Conservation (phyloP, 257 asterid species). For the Echites panduratus region DNA sequence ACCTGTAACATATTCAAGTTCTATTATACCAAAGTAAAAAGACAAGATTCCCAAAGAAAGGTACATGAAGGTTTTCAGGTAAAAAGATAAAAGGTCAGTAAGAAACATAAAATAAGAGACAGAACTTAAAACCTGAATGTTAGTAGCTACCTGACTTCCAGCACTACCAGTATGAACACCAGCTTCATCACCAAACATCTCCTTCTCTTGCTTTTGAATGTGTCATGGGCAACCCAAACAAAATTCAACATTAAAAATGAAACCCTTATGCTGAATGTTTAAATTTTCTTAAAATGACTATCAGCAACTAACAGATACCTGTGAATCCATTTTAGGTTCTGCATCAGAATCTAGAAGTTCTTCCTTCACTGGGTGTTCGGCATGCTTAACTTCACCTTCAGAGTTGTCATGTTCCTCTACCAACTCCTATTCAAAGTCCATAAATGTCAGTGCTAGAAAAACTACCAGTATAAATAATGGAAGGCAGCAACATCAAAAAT, state of each 20-base stretch:
- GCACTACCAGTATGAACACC: conserved; percentile 38
- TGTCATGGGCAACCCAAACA: conserved; percentile 20
- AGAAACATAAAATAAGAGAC: neutral
- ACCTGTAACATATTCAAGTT: neutral
- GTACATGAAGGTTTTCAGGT: neutral
- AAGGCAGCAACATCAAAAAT: conserved; percentile 7
- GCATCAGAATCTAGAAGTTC: conserved; percentile 26
- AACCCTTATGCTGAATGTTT: neutral
- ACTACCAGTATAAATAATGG: neutral
- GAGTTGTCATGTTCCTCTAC: conserved; percentile 41
- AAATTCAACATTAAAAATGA: conserved; percentile 10
- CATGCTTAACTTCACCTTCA: conserved; percentile 37
- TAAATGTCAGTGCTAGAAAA: conserved; percentile 17
- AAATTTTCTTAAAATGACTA: neutral
- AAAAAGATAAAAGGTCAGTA: neutral
- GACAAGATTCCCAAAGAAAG: too few relatives aligned
- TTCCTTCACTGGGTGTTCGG: conserved; percentile 33
- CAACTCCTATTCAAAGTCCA: conserved; percentile 40
- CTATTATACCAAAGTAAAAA: too few relatives aligned
- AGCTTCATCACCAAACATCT: conserved; percentile 29
- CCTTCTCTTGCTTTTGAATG: conserved; percentile 32
- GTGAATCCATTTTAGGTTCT: conserved; percentile 30
- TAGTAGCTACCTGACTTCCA: conserved; percentile 37
- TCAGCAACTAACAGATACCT: conserved; percentile 28
- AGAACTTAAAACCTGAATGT: neutral